Conservation (phyloP, 164 flowering plant genomes). For the Berberis thunbergii region DNA sequence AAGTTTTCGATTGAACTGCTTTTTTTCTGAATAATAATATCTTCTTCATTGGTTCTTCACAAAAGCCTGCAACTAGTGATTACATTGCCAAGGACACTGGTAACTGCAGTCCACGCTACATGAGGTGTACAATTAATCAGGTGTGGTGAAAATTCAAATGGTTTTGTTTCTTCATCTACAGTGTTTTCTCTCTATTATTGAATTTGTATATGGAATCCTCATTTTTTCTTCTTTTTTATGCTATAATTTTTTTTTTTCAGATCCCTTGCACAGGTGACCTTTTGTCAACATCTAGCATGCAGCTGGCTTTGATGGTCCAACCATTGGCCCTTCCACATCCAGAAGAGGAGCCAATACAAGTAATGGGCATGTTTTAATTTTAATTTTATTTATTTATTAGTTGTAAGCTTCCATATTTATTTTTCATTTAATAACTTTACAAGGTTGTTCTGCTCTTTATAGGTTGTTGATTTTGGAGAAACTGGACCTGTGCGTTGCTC, state of each 20-base stretch:
- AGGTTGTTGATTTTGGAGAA: slow-evolving; percentile 98
- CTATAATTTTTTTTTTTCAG: slow-evolving; percentile 25
- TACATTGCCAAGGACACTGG: slow-evolving; percentile 87
- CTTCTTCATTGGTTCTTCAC: background rate
- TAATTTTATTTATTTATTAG: background rate
- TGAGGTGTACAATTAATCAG: slow-evolving; percentile 96
- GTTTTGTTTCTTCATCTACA: background rate
- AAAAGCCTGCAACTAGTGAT: slow-evolving; percentile 83
- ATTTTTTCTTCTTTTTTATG: background rate
- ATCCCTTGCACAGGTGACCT: slow-evolving; percentile 91
- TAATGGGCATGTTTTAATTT: slow-evolving; percentile 18
- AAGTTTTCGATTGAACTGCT: too few species aligned
- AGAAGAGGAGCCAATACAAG: slow-evolving; percentile 96
- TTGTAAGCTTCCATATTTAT: background rate
- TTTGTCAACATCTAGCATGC: slow-evolving; percentile 88
- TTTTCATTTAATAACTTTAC: background rate
- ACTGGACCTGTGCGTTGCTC: slow-evolving; percentile 97
- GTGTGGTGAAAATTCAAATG: slow-evolving; percentile 13
- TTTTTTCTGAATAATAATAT: background rate
- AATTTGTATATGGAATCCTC: background rate
- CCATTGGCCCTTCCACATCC: slow-evolving; percentile 98
- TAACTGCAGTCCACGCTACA: slow-evolving; percentile 96
- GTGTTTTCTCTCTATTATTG: background rate
- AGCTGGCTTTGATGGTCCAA: slow-evolving; percentile 83
- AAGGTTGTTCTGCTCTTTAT: background rate